Percentiles rank a stretch among this genome's conserved stretches.
Evolutionary conservation across 2,329 filamentous ascomycete genomes (phyloP).

Genomic region (Pyrenophora tritici-repentis): DNA sequence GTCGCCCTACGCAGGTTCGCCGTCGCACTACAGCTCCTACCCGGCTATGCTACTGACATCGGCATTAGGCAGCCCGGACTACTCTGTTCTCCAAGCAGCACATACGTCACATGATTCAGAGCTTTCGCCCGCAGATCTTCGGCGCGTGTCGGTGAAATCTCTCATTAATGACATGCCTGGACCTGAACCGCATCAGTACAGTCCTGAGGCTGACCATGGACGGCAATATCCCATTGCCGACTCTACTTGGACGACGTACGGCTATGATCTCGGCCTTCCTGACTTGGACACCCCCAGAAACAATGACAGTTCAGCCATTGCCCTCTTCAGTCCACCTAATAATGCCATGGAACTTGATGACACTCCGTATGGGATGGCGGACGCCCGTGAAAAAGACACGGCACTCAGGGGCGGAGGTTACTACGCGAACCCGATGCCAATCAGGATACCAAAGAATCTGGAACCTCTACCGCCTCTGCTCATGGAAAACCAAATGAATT

Average conservation of each 20-base stretch:
- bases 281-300: conserved; percentile 74
- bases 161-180: conserved; percentile 52
- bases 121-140: conserved; percentile 51
- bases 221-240: conserved; percentile 40
- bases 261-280: conserved; percentile 70
- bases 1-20: conserved; percentile 47
- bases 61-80: conserved; percentile 45
- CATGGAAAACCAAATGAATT: conserved; percentile 76
- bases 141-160: conserved; percentile 67
- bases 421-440: conserved; percentile 70
- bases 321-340: conserved; percentile 41
- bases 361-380: conserved; percentile 41
- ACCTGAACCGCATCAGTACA: conserved; percentile 17
- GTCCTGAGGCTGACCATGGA: conserved; percentile 51
- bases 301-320: conserved; percentile 70
- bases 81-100: conserved; percentile 25
- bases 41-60: conserved; percentile 53
- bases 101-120: conserved; percentile 27
- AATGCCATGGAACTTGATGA: conserved; percentile 41
- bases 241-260: conserved; percentile 59
- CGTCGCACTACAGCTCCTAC: conserved; percentile 51
- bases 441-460: conserved; percentile 64
- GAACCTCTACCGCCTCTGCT: conserved; percentile 63
- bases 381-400: conserved; percentile 52
- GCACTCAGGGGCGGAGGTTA: conserved; percentile 67